Base-by-base conservation (phyloP, 1,284 basidiomycete species). In the Thelephora terrestris region DNA sequence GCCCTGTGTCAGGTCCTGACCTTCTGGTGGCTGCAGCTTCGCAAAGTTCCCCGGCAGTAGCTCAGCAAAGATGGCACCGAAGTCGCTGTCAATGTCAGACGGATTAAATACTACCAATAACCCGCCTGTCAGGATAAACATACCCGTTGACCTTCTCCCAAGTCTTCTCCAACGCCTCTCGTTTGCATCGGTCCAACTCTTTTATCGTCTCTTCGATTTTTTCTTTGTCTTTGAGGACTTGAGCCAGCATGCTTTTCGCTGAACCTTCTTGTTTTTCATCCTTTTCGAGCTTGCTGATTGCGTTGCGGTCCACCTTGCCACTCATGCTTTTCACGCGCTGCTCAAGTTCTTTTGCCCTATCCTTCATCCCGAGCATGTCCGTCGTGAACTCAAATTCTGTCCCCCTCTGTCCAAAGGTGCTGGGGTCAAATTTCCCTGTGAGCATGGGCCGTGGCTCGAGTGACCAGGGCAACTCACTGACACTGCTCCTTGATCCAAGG, bases 161-260 rank as follows among this genome's bases (percentile, higher is more conserved):
- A 0, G 95, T 98, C 66, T 86, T 93, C 61, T 85, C 79, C 47
- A 99, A 71, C 0, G 96, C 91, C 57, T 96, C 94, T 25, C 85
- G 79, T 68, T 99, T 99, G 69, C 96, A 94, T 45, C 84, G 75
- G 63, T 99, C 95, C 17, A 99, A 79, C 62, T 97, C 90, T 43
- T 79, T 81, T 51, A 99, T 96, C 0, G 94, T 98, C 51, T 85
- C 80, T 61, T 97, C 91, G 50, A 99, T 99, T 74, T 97, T 99
- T 57, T 81, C 73, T 66, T 96, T 97, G 68, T 99, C 96, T 60
- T 90, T 88, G 58, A 93, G 68, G 2, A 99, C 94, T 2, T 86
- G 93, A 1, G 75, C 64, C 64, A 98, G 76, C 81, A 91, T 98
- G 69, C 89, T 91, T 66, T 85, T 89, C 49, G 96, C 71, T 20